Evolutionary conservation across 495 filamentous ascomycete species (phyloP).

Genomic region (Podospora pseudocomata): DNA sequence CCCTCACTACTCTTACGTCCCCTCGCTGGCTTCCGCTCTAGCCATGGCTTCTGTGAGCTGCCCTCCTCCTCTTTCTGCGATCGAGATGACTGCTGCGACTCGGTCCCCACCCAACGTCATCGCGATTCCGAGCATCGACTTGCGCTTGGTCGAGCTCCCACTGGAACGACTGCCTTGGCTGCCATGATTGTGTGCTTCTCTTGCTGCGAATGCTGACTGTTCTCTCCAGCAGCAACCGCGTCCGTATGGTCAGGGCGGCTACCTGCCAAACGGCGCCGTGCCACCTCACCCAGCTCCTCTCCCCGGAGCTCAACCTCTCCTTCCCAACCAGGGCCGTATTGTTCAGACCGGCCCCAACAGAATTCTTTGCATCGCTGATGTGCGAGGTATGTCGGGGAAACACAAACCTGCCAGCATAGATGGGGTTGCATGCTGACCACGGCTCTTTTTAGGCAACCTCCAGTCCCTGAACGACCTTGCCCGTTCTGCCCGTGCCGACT

Average conservation of each 20-base stretch:
- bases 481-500: constrained; percentile 85
- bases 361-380: constrained; percentile 94
- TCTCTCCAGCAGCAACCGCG: constrained; percentile 35
- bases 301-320: constrained; percentile 52
- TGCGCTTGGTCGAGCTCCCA: background rate
- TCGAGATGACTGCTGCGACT: constrained; percentile 1
- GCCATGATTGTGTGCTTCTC: background rate
- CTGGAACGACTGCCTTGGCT: background rate
- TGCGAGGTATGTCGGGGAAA: constrained; percentile 66
- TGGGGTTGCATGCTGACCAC: background rate
- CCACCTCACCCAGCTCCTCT: constrained; percentile 41
- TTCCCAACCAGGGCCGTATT: constrained; percentile 60
- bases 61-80: background rate
- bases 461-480: constrained; percentile 95
- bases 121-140: background rate
- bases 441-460: constrained; percentile 69
- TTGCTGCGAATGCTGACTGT: background rate
- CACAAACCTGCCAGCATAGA: background rate
- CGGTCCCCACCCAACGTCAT: background rate
- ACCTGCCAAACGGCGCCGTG: constrained; percentile 53
- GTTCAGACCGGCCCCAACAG: constrained; percentile 80
- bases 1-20: constrained; percentile 2
- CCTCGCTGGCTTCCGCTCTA: constrained; percentile 11
- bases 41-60: constrained; percentile 36
- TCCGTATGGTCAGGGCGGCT: constrained; percentile 45